These are phyloP conservation scores for Lactifluus hygrophoroides DNA, from an alignment of 768 basidiomycete species.

Conservation along the genomic window DNA sequence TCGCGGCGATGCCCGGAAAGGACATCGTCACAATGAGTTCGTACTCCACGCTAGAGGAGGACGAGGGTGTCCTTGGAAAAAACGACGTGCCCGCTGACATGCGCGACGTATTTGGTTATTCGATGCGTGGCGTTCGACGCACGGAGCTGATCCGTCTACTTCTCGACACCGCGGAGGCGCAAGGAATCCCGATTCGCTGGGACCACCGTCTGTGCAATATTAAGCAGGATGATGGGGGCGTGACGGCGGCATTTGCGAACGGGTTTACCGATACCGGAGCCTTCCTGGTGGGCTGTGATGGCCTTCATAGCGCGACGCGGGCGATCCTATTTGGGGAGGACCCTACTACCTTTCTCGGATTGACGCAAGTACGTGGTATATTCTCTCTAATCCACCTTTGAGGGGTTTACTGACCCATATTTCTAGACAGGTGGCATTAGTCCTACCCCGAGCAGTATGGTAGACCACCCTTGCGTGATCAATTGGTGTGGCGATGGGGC, in stretches of 20 bases:
- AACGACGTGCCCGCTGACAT: slow-evolving; percentile 22
- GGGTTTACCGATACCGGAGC: slow-evolving; percentile 30
- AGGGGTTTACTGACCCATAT: background rate
- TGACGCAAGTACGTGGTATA: slow-evolving; percentile 28
- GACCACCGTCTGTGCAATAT: slow-evolving; percentile 28
- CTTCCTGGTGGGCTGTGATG: slow-evolving; percentile 39
- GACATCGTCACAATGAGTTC: slow-evolving; percentile 8
- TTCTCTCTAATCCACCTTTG: background rate
- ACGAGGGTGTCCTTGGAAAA: slow-evolving; percentile 25
- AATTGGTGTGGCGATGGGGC: slow-evolving; percentile 32
- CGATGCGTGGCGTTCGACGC: slow-evolving; percentile 28
- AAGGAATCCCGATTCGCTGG: slow-evolving; percentile 30
- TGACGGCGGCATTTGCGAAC: slow-evolving; percentile 30
- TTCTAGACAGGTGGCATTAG: slow-evolving; percentile 32
- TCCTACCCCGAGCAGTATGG: slow-evolving; percentile 20
- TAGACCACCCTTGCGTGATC: slow-evolving; percentile 21
- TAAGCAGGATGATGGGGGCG: slow-evolving; percentile 26
- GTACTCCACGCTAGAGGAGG: slow-evolving; percentile 21
- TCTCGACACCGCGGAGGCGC: slow-evolving; percentile 26
- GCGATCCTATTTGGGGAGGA: slow-evolving; percentile 32
- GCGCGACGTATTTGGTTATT: slow-evolving; percentile 23
- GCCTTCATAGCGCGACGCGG: slow-evolving; percentile 36
- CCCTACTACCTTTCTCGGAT: slow-evolving; percentile 31
- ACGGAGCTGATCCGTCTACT: slow-evolving; percentile 27
- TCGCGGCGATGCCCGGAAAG: slow-evolving; percentile 10